phyloP scores from a whole-genome alignment of 129 eudicot genomes.

The Ambrosia trifida region DNA sequence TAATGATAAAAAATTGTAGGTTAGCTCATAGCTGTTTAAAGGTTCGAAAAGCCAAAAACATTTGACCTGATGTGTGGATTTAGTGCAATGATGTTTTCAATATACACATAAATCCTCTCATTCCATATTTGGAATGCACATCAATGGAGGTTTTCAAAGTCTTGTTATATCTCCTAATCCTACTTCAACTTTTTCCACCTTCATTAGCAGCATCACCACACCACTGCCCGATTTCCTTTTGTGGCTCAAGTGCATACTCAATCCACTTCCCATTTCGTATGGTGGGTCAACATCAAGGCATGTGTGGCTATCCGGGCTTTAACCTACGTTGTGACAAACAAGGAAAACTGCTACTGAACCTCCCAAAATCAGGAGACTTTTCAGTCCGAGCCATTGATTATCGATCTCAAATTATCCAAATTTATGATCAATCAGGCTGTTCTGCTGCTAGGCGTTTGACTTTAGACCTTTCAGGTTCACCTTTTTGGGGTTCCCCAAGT shows the following conservation, averaged over 20 bases:
- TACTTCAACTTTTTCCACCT: neutral
- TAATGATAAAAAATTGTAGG: slow-evolving; percentile 21
- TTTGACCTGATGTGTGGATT: neutral
- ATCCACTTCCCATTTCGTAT: slow-evolving; percentile 56
- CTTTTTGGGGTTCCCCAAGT: slow-evolving; percentile 33
- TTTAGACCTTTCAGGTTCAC: slow-evolving; percentile 53
- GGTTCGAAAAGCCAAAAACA: slow-evolving; percentile 33
- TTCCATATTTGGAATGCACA: slow-evolving; percentile 6
- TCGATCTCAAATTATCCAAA: slow-evolving; percentile 42
- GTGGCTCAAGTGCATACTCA: slow-evolving; percentile 30
- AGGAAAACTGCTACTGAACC: slow-evolving; percentile 28
- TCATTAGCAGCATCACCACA: neutral
- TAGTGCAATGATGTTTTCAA: slow-evolving; percentile 25
- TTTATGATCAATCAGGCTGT: slow-evolving; percentile 55
- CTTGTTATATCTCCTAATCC: slow-evolving; percentile 12
- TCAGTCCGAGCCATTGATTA: slow-evolving; percentile 50
- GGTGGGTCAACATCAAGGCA: slow-evolving; percentile 29
- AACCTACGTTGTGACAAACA: slow-evolving; percentile 41
- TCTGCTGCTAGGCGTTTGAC: slow-evolving; percentile 39
- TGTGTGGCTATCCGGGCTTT: slow-evolving; percentile 58
- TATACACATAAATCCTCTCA: slow-evolving; percentile 23
- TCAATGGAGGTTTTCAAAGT: slow-evolving; percentile 9
- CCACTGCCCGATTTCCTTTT: slow-evolving; percentile 9
- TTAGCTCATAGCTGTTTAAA: slow-evolving; percentile 31
- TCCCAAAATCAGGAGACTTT: slow-evolving; percentile 56